Evolutionary conservation across 2,329 filamentous ascomycete species (phyloP).

Genomic region (Aspergillus calidoustus): DNA sequence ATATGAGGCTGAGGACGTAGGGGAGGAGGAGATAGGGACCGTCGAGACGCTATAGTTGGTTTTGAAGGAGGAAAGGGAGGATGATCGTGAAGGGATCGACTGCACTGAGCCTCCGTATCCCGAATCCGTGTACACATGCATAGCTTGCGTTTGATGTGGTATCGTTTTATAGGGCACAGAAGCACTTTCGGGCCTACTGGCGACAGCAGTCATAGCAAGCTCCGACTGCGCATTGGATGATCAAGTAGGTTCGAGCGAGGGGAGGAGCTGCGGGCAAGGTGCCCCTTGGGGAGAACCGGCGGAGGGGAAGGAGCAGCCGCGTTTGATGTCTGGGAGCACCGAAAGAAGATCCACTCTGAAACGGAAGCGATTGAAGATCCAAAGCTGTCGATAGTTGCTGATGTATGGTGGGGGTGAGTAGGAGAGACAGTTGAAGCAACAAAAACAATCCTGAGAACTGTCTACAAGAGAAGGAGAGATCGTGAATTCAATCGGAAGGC

Average conservation of each 20-base stretch:
- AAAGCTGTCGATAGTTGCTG: neutral
- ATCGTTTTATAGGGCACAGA: slow-evolving; percentile 37
- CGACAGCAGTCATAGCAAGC: slow-evolving; percentile 46
- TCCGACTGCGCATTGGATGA: slow-evolving; percentile 19
- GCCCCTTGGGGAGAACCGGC: slow-evolving; percentile 11
- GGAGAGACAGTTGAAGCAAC: neutral
- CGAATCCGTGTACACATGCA: slow-evolving; percentile 34
- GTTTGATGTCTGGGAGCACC: slow-evolving; percentile 17
- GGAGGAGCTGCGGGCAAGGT: slow-evolving; percentile 15
- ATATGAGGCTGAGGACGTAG: slow-evolving; percentile 41
- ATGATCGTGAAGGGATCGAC: slow-evolving; percentile 37
- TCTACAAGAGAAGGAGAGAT: slow-evolving; percentile 8
- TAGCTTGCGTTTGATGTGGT: slow-evolving; percentile 29
- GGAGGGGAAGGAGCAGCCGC: slow-evolving; percentile 16
- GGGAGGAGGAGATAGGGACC: slow-evolving; percentile 44
- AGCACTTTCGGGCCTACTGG: slow-evolving; percentile 43
- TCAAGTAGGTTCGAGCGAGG: slow-evolving; percentile 18
- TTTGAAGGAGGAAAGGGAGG: slow-evolving; percentile 44
- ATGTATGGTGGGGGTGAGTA: neutral
- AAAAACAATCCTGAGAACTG: slow-evolving; percentile 1
- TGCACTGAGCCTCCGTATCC: slow-evolving; percentile 36
- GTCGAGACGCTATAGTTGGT: slow-evolving; percentile 44
- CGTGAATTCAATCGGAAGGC: neutral
- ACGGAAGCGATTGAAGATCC: slow-evolving; percentile 6
- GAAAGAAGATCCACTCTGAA: slow-evolving; percentile 2